phyloP scores from a whole-genome alignment of 768 basidiomycete species.

The Tylopilus subfusipes region DNA sequence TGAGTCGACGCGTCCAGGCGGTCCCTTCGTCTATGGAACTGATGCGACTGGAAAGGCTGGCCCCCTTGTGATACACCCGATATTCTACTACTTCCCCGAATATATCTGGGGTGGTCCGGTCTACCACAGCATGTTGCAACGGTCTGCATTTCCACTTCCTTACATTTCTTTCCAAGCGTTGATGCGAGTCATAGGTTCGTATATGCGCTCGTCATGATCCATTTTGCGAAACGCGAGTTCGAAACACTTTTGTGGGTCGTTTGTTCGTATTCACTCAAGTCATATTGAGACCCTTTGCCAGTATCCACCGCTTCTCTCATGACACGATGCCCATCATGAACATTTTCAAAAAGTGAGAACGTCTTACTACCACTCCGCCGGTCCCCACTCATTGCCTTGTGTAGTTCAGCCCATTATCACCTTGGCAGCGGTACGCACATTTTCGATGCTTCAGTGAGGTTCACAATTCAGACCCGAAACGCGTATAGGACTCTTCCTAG shows the following conservation, averaged over 20 bases:
- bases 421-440: slow-evolving; percentile 55
- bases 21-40: neutral
- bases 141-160: slow-evolving; percentile 38
- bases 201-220: slow-evolving; percentile 72
- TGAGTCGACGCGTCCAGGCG: slow-evolving; percentile 38
- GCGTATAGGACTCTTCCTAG: slow-evolving; percentile 62
- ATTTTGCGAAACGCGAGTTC: slow-evolving; percentile 88
- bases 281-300: slow-evolving; percentile 25
- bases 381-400: neutral
- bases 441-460: neutral
- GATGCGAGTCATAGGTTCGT: slow-evolving; percentile 47
- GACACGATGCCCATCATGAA: slow-evolving; percentile 87
- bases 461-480: slow-evolving; percentile 1
- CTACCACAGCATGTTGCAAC: slow-evolving; percentile 73
- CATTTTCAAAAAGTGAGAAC: slow-evolving; percentile 85
- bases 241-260: slow-evolving; percentile 84
- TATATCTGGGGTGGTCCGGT: slow-evolving; percentile 69
- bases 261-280: neutral
- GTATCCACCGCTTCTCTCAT: slow-evolving; percentile 93
- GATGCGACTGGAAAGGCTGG: slow-evolving; percentile 53
- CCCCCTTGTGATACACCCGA: slow-evolving; percentile 84
- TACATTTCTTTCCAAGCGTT: neutral
- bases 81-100: slow-evolving; percentile 69
- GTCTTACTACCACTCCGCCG: neutral
- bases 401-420: slow-evolving; percentile 88